Evolutionary conservation across 169 alveolate genomes (phyloP).

Genomic region (Cryptosporidium ubiquitum): DNA sequence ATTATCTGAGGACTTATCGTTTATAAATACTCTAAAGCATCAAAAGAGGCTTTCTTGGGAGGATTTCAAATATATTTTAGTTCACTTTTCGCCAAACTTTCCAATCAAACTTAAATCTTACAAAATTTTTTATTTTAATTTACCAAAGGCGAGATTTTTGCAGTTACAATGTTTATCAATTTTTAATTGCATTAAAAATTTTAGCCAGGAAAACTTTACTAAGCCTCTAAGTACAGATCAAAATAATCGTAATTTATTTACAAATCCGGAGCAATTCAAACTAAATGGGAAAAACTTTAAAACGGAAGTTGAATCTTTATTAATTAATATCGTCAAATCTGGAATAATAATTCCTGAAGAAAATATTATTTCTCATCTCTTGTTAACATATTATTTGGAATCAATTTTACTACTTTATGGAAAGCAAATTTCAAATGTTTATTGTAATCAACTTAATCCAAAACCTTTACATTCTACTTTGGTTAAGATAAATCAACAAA

Average conservation of each 20-base stretch:
- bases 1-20: constrained; percentile 26
- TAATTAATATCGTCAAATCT: not conserved
- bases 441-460: constrained; percentile 30
- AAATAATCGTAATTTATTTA: not conserved
- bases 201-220: not conserved
- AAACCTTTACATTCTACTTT: constrained; percentile 27
- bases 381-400: constrained; percentile 42
- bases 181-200: constrained; percentile 5
- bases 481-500: constrained; percentile 4
- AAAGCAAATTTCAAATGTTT: constrained; percentile 30
- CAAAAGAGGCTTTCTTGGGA: constrained; percentile 62
- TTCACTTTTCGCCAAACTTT: constrained; percentile 56
- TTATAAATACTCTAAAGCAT: not conserved
- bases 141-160: not conserved
- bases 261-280: not conserved
- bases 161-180: constrained; percentile 20
- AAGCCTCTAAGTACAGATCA: not conserved
- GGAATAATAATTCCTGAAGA: constrained; percentile 61
- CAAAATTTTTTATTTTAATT: constrained; percentile 21
- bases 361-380: constrained; percentile 11
- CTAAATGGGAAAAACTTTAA: constrained; percentile 17
- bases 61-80: constrained; percentile 42
- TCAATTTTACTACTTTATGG: constrained; percentile 4
- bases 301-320: constrained; percentile 6
- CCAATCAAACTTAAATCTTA: constrained; percentile 47